A percentile compares a stretch with the other conserved stretches of the same genome.
Evolutionary conservation across 331 rosid species (phyloP).

Genomic region (Erythrophleum ivorense): DNA sequence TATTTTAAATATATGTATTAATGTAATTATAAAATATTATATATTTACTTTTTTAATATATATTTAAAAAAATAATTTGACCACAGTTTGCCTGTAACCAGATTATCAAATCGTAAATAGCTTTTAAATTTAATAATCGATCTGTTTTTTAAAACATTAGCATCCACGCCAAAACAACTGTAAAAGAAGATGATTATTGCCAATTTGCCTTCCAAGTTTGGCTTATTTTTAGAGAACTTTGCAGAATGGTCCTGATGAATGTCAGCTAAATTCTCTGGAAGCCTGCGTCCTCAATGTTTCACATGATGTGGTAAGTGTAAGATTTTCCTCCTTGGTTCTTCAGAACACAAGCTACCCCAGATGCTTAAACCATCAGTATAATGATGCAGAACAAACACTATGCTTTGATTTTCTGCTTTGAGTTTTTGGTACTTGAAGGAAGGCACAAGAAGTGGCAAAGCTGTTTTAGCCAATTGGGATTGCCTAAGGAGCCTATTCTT

Average conservation of each 20-base stretch:
- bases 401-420: slow-evolving; percentile 64
- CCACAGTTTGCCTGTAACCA: too few species aligned
- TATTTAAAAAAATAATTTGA: too few species aligned
- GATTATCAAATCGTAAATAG: too few species aligned
- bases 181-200: too few species aligned
- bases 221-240: slow-evolving; percentile 2
- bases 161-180: too few species aligned
- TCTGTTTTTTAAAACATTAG: too few species aligned
- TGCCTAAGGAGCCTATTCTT: slow-evolving; percentile 46
- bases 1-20: too few species aligned
- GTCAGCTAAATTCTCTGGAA: slow-evolving; percentile 57
- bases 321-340: background rate
- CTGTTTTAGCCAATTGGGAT: slow-evolving; percentile 57
- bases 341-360: background rate
- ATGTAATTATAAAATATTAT: too few species aligned
- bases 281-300: slow-evolving; percentile 55
- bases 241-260: slow-evolving; percentile 67
- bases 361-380: background rate
- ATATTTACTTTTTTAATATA: too few species aligned
- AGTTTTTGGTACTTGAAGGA: slow-evolving; percentile 60
- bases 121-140: too few species aligned
- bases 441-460: slow-evolving; percentile 49
- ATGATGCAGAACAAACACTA: slow-evolving; percentile 67
- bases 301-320: slow-evolving; percentile 54
- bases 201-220: background rate